Conservation (phyloP, 2,329 filamentous ascomycete species). For the Aspergillus jensenii region DNA sequence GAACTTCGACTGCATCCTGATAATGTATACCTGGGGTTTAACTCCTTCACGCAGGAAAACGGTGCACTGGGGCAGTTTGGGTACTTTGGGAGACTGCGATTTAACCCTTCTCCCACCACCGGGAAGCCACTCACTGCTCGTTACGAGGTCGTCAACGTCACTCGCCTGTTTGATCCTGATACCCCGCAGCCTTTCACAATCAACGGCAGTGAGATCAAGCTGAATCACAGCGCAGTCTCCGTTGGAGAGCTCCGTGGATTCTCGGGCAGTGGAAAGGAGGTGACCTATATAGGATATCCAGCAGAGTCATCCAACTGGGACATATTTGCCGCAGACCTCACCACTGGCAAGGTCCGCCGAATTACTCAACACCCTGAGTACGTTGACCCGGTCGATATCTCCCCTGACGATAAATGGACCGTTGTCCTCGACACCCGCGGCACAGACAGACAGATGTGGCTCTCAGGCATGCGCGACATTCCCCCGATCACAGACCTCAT, state of each 20-base stretch:
- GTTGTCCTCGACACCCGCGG: constrained; percentile 48
- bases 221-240: neutral
- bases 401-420: constrained; percentile 45
- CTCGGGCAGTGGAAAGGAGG: neutral
- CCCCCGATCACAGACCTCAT: constrained; percentile 46
- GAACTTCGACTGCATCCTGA: neutral
- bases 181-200: constrained; percentile 19
- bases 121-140: constrained; percentile 30
- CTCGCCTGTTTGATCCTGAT: constrained; percentile 30
- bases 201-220: constrained; percentile 24
- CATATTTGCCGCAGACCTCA: neutral
- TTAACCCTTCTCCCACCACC: constrained; percentile 36
- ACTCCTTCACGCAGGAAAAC: neutral
- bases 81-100: constrained; percentile 42
- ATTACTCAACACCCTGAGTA: neutral
- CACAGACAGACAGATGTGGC: constrained; percentile 44
- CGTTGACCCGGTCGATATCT: neutral
- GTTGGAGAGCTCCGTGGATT: constrained; percentile 40
- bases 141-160: constrained; percentile 46
- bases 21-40: neutral
- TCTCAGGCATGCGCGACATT: constrained; percentile 40
- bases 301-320: neutral
- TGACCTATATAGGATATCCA: neutral
- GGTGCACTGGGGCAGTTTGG: constrained; percentile 16
- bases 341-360: neutral